A percentile compares a stretch with the other conserved stretches of the same genome.
These are phyloP conservation scores for Nitzschia sp. DNA, from an alignment of 108 stramenopile genomes.

Conservation along the genomic window DNA sequence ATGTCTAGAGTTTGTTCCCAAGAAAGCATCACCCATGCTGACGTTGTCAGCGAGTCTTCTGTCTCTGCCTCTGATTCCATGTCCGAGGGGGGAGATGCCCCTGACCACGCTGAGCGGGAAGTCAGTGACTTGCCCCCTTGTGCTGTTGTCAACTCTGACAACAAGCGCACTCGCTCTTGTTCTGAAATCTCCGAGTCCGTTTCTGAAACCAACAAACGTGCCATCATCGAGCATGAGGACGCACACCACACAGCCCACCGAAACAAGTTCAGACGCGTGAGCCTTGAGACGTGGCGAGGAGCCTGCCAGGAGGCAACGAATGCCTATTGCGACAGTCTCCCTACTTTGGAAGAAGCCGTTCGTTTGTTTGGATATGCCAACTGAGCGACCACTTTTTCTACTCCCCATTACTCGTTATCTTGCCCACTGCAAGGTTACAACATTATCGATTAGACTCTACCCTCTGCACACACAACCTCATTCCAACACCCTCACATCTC, in stretches of 20 bases:
- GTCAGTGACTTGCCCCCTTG: neutral
- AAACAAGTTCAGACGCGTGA: constrained; percentile 42
- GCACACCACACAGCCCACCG: constrained; percentile 8
- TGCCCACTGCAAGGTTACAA: neutral
- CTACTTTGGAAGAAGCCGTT: constrained; percentile 79
- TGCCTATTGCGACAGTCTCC: constrained; percentile 52
- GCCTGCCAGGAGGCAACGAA: constrained; percentile 45
- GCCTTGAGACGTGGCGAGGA: constrained; percentile 42
- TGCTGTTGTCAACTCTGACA: neutral
- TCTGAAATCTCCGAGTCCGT: neutral
- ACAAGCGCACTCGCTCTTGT: neutral
- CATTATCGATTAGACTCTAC: neutral
- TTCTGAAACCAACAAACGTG: neutral
- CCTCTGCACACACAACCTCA: neutral
- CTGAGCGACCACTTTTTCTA: neutral
- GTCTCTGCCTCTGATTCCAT: constrained; percentile 24
- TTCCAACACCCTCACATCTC: neutral
- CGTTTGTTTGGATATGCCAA: constrained; percentile 70
- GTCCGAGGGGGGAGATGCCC: constrained; percentile 16
- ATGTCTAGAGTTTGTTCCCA: constrained; percentile 1
- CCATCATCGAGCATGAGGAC: neutral
- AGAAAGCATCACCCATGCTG: neutral
- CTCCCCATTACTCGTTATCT: neutral
- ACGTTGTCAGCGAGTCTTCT: constrained; percentile 18
- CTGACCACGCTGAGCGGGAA: constrained; percentile 2